A percentile compares a stretch with the other conserved stretches of the same genome.
Evolutionary conservation across 2,329 filamentous ascomycete genomes (phyloP).

Genomic region (Thelonectria blattea): DNA sequence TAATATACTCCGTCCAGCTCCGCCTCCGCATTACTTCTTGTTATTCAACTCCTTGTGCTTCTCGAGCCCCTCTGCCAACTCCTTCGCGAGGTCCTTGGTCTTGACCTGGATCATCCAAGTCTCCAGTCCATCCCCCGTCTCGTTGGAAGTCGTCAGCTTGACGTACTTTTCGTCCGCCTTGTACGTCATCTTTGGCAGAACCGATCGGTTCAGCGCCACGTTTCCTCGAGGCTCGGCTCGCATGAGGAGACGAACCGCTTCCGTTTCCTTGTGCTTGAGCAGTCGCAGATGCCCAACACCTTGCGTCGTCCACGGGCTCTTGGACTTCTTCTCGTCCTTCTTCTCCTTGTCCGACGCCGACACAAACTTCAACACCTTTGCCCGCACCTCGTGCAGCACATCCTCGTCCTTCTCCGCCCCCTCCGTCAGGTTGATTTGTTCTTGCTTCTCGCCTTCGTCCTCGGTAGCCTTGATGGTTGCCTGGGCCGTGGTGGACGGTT

Average conservation of each 20-base stretch:
- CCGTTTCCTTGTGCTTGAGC: conserved; percentile 74
- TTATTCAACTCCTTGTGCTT: conserved; percentile 59
- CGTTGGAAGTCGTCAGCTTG: conserved; percentile 62
- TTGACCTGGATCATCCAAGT: conserved; percentile 77
- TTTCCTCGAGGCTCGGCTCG: conserved; percentile 78
- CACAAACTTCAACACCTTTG: conserved; percentile 70
- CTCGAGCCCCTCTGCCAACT: conserved; percentile 59
- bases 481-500: conserved; percentile 57
- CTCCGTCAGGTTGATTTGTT: conserved; percentile 73
- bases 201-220: conserved; percentile 72
- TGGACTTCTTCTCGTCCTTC: conserved; percentile 50
- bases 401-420: conserved; percentile 75
- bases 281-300: conserved; percentile 76
- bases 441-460: conserved; percentile 65
- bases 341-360: conserved; percentile 52
- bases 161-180: conserved; percentile 66
- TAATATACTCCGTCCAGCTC: conserved; percentile 31
- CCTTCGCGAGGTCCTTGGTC: conserved; percentile 62
- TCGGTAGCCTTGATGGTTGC: conserved; percentile 50
- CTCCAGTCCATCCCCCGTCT: conserved; percentile 65
- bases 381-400: conserved; percentile 71
- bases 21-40: conserved; percentile 50
- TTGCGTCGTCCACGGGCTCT: conserved; percentile 69
- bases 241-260: conserved; percentile 70
- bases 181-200: conserved; percentile 69